These are phyloP conservation scores for Thalassiosira gravida DNA, from an alignment of 352 stramenopile species.

Conservation along the genomic window DNA sequence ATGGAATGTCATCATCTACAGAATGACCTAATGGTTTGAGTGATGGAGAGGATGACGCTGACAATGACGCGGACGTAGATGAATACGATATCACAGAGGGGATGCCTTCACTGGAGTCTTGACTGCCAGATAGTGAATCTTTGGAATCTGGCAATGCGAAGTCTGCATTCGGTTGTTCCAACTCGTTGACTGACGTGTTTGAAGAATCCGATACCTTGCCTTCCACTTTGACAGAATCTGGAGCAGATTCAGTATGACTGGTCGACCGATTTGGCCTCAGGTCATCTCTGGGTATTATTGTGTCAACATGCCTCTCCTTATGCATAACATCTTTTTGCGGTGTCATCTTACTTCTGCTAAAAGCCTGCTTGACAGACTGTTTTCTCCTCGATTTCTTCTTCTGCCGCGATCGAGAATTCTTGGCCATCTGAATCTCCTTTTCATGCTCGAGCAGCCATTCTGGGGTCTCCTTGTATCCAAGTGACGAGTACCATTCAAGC, in stretches of 20 bases:
- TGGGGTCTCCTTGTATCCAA: slow-evolving; percentile 30
- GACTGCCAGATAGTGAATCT: slow-evolving; percentile 19
- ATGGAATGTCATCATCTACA: too few relatives aligned
- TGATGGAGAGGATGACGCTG: slow-evolving; percentile 27
- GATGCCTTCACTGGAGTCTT: slow-evolving; percentile 19
- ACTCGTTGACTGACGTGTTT: too few relatives aligned
- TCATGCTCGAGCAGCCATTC: slow-evolving; percentile 58
- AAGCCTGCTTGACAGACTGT: slow-evolving; percentile 13
- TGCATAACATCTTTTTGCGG: background rate
- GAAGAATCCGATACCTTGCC: too few relatives aligned
- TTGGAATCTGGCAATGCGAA: slow-evolving; percentile 1
- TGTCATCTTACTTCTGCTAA: slow-evolving; percentile 1
- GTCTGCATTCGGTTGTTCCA: too few relatives aligned
- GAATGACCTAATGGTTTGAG: slow-evolving; percentile 33
- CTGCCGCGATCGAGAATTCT: slow-evolving; percentile 24
- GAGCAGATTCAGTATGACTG: background rate
- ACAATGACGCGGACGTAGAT: too few relatives aligned
- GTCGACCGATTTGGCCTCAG: background rate
- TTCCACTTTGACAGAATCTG: background rate
- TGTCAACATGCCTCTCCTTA: slow-evolving; percentile 11
- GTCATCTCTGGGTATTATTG: background rate
- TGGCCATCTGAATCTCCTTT: slow-evolving; percentile 43
- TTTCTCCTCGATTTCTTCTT: slow-evolving; percentile 49
- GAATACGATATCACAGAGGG: slow-evolving; percentile 45
- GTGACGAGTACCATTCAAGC: slow-evolving; percentile 28